These are phyloP conservation scores for Drechslerella coelobrocha DNA, from an alignment of 2,329 filamentous ascomycete species.

Conservation along the genomic window DNA sequence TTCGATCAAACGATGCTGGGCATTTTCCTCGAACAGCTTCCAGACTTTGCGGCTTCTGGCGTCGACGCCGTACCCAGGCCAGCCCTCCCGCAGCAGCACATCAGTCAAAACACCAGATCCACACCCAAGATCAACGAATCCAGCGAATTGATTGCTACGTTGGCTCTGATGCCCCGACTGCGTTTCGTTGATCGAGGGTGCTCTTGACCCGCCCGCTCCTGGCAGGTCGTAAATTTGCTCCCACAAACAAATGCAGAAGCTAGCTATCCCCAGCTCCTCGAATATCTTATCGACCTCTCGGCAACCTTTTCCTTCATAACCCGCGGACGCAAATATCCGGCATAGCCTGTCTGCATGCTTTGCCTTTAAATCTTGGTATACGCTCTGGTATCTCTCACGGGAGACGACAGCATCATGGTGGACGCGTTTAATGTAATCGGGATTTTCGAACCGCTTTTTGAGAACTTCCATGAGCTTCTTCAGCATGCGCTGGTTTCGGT, in stretches of 20 bases:
- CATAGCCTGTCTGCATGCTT: constrained; percentile 73
- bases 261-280: constrained; percentile 87
- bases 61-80: constrained; percentile 87
- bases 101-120: constrained; percentile 91
- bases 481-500: constrained; percentile 39
- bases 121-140: constrained; percentile 95
- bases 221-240: constrained; percentile 71
- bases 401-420: constrained; percentile 82
- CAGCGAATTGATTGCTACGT: constrained; percentile 68
- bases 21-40: constrained; percentile 69
- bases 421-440: constrained; percentile 79
- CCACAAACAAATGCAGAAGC: constrained; percentile 94
- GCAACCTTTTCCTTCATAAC: constrained; percentile 92
- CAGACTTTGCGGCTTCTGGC: constrained; percentile 85
- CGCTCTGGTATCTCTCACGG: constrained; percentile 78
- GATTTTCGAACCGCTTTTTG: constrained; percentile 29
- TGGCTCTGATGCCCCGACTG: constrained; percentile 51
- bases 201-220: constrained; percentile 53
- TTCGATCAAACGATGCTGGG: constrained; percentile 65
- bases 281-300: constrained; percentile 80
- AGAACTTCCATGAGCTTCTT: constrained; percentile 29
- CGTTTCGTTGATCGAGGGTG: constrained; percentile 46
- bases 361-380: constrained; percentile 78
- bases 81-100: constrained; percentile 81
- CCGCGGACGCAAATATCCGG: constrained; percentile 61